Evolutionary conservation across 805 yeast genomes (phyloP), one percentile per base, ranked within the genome.

Genomic region (Yarrowia porcina): DNA sequence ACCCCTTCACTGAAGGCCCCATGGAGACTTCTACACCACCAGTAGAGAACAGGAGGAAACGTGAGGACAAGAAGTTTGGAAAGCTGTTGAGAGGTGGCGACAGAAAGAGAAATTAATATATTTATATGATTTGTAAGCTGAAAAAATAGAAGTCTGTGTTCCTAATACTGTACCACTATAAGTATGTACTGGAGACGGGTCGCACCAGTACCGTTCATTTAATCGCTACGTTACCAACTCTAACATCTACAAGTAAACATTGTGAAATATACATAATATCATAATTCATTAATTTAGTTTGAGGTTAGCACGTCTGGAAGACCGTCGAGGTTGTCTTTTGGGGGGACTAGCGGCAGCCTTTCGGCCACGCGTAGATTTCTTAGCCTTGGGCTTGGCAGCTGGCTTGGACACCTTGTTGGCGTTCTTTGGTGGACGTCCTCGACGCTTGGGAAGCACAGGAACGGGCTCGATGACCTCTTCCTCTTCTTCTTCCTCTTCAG

Each of bases 1-100:
- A 49, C 9, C 56, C 32, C 39, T 49, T 49, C n/a, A n/a, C n/a
- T 21, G 56, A 49, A n/a, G 56, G 56, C 11, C 56, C 56, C 30
- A 36, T 32, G 3, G 59, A 52, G 17, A 36, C 59, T 2, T 36
- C 59, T 3, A 35, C 59, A 9, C 44, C 59, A 9, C 44, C 59
- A 3, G 59, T 52, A 13, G 59, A 52, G 13, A 25, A 17, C 41
- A 49, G 23, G 33, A 49, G 33, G 57, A 52, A 36, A 17, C 4
- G 44, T 8, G 44, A 25, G 27, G 59, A 52, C n/a, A 35, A 36
- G 59, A 52, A 52, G 36, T 52, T 52, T 36, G 59, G 59, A 3
- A 52, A 36, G 44, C 59, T 52, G 32, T 17, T 52, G 23, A 36
- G 59, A 52, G 44, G 56, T 4, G 54, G 18, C 21, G 56, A 52